These are phyloP conservation scores for Lachnellula hyalina DNA, from an alignment of 2,329 filamentous ascomycete species.

Conservation along the genomic window DNA sequence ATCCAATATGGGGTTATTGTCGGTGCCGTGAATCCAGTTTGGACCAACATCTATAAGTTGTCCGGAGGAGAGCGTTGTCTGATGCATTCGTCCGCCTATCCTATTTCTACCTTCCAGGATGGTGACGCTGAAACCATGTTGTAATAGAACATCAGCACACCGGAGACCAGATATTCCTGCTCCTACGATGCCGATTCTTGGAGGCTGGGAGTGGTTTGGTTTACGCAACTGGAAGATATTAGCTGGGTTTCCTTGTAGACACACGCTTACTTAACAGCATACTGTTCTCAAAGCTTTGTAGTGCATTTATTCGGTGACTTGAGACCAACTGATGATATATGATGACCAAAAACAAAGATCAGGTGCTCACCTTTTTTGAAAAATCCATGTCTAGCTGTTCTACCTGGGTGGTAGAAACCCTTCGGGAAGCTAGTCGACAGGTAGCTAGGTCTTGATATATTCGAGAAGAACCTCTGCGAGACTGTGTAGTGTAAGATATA, in stretches of 20 bases:
- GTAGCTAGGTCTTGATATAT: slow-evolving; percentile 24
- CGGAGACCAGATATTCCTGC: slow-evolving; percentile 52
- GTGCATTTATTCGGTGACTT: too few relatives aligned
- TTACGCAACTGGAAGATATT: slow-evolving; percentile 1
- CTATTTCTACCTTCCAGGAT: slow-evolving; percentile 52
- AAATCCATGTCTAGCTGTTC: slow-evolving; percentile 12
- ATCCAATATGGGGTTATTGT: slow-evolving; percentile 45
- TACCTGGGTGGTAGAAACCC: slow-evolving; percentile 4
- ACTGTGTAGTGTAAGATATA: slow-evolving; percentile 23
- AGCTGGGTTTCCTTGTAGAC: neutral
- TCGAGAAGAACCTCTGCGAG: slow-evolving; percentile 17
- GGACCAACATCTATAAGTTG: slow-evolving; percentile 24
- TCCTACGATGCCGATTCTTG: slow-evolving; percentile 42
- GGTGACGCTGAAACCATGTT: slow-evolving; percentile 48
- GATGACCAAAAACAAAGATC: neutral
- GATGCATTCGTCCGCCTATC: slow-evolving; percentile 41
- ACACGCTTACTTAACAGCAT: too few relatives aligned
- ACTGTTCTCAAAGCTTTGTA: too few relatives aligned
- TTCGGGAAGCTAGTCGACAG: slow-evolving; percentile 8
- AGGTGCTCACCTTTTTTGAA: slow-evolving; percentile 9
- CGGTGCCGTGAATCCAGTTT: slow-evolving; percentile 32
- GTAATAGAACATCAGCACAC: slow-evolving; percentile 49
- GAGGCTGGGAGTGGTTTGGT: neutral
- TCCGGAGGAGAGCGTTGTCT: slow-evolving; percentile 23
- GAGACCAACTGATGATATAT: neutral